These are phyloP conservation scores for Pseudocercospora pini-densiflorae DNA, from an alignment of 2,329 filamentous ascomycete species.

Conservation along the genomic window DNA sequence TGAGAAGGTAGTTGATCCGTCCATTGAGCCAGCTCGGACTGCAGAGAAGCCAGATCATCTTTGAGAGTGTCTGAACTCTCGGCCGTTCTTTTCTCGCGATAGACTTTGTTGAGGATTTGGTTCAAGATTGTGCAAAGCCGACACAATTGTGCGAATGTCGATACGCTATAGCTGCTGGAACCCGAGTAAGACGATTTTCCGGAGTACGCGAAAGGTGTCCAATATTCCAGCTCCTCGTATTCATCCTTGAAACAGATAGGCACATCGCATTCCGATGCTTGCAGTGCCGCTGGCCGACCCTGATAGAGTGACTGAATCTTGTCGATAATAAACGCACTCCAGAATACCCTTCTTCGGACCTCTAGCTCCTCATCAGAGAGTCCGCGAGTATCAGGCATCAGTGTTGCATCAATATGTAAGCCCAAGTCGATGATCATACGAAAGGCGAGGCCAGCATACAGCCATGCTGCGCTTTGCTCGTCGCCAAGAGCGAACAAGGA, in stretches of 20 bases:
- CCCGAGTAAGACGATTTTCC: conserved; percentile 10
- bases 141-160: conserved; percentile 19
- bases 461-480: too few relatives aligned
- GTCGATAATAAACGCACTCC: conserved; percentile 52
- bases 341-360: too few relatives aligned
- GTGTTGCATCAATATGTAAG: too few relatives aligned
- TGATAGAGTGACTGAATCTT: conserved; percentile 60
- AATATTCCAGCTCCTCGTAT: conserved; percentile 60
- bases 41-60: conserved; percentile 15
- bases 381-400: too few relatives aligned
- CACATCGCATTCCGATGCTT: conserved; percentile 53
- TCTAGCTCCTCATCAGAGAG: too few relatives aligned
- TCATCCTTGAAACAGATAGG: conserved; percentile 55
- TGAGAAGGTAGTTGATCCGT: conserved; percentile 16
- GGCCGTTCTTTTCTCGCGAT: conserved; percentile 12
- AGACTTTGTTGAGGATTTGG: conserved; percentile 21
- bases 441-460: too few relatives aligned
- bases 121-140: conserved; percentile 19
- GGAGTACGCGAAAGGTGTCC: conserved; percentile 47
- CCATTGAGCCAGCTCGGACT: conserved; percentile 14
- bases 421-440: too few relatives aligned
- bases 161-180: conserved; percentile 21
- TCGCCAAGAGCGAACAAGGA: too few relatives aligned
- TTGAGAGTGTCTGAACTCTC: conserved; percentile 9
- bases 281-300: conserved; percentile 55